Conservation (phyloP, 768 basidiomycete genomes). For the Leccinum arenicola region DNA sequence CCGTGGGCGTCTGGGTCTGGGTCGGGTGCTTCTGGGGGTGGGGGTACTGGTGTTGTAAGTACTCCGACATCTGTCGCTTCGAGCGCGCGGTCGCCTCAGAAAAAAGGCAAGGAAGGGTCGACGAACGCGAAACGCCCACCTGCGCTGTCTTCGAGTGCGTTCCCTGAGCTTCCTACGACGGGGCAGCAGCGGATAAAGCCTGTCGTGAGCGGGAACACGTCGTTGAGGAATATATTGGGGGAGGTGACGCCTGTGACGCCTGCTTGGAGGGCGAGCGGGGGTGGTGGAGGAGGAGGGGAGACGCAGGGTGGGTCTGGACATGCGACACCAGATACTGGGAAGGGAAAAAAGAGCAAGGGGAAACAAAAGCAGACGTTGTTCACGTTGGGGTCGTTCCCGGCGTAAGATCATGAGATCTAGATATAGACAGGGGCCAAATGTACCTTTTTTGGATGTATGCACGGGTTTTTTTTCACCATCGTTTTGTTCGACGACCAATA, state of each 20-base stretch:
- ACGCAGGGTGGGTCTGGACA: neutral
- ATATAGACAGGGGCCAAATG: neutral
- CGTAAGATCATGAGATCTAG: constrained; percentile 13
- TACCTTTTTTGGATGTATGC: neutral
- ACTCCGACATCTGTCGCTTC: neutral
- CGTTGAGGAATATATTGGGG: constrained; percentile 58
- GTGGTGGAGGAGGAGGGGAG: neutral
- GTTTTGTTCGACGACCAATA: neutral
- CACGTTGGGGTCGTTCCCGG: constrained; percentile 52
- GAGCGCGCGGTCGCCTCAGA: constrained; percentile 7
- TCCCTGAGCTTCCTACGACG: constrained; percentile 64
- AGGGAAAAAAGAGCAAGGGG: constrained; percentile 74
- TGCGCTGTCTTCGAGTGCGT: constrained; percentile 51
- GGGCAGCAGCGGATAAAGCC: constrained; percentile 41
- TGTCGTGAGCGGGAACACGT: constrained; percentile 58
- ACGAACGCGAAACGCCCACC: constrained; percentile 28
- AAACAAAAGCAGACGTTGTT: constrained; percentile 87
- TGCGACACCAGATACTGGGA: constrained; percentile 26
- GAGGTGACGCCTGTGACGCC: constrained; percentile 26
- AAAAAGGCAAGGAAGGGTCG: constrained; percentile 3
- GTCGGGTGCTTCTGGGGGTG: constrained; percentile 8
- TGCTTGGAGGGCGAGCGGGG: constrained; percentile 28
- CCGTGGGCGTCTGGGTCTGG: constrained; percentile 49
- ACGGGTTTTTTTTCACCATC: neutral
- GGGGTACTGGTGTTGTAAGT: neutral